Conservation (phyloP, 2,329 filamentous ascomycete species). For the Endoconidiophora polonica region DNA sequence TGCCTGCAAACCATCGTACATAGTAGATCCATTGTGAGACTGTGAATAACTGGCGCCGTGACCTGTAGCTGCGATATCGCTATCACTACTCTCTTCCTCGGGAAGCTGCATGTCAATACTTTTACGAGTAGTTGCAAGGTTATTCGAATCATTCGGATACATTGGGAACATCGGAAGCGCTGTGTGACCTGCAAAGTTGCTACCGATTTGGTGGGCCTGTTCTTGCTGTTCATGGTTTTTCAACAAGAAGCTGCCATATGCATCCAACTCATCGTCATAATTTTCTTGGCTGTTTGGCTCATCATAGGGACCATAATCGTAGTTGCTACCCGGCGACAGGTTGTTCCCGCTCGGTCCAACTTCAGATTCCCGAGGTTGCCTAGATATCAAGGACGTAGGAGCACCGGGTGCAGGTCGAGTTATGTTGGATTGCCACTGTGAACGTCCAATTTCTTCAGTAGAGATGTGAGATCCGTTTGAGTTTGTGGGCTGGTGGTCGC, state of each 20-base stretch:
- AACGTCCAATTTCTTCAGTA: constrained; percentile 29
- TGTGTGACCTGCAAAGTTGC: not conserved
- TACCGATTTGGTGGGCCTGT: constrained; percentile 21
- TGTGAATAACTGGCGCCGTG: not conserved
- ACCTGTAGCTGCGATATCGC: not conserved
- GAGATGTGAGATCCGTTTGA: constrained; percentile 28
- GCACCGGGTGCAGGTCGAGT: constrained; percentile 24
- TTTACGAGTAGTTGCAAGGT: too few relatives aligned
- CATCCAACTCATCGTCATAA: constrained; percentile 77
- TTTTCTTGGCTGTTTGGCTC: constrained; percentile 23
- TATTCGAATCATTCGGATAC: not conserved
- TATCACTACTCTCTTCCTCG: not conserved
- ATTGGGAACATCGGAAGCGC: not conserved
- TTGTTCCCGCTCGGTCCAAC: not conserved
- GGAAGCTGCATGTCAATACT: not conserved
- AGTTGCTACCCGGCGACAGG: not conserved
- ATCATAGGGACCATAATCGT: not conserved
- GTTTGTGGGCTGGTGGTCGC: constrained; percentile 24
- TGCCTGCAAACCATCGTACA: not conserved
- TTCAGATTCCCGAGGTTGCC: too few relatives aligned
- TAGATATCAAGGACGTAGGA: not conserved
- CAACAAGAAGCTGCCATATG: constrained; percentile 70
- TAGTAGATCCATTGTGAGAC: not conserved
- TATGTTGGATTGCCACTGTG: constrained; percentile 34
- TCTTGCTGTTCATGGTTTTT: constrained; percentile 69